Evolutionary conservation across 2,329 filamentous ascomycete species (phyloP), one percentile per base, ranked within the genome.

Genomic region (Sporothrix pallida): DNA sequence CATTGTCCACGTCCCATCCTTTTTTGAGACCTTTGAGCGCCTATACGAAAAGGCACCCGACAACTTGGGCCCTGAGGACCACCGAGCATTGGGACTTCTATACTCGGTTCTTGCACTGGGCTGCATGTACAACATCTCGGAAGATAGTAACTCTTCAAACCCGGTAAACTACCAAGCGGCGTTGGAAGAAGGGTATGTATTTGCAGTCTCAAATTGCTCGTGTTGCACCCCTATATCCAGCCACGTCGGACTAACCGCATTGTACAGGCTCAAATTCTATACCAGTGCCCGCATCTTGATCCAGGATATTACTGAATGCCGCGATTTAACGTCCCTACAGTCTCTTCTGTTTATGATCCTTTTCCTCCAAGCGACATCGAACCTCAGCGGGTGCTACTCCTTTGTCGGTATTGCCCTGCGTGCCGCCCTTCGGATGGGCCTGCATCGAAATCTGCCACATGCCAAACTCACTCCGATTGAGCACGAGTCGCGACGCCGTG

Each of bases 1-100:
- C 52, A 91, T 95, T 73, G 88, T 97, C 5, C 94, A 98, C 79
- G 86, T 92, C 69, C 95, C 95, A 0, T 89, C 89, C 0, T 98
- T 97, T 80, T 94, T 92, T 82, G 87, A 88, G 74, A 90, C 89
- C 78, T 87, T 97, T 75, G 91, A 97, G 77, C 87, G 87, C 72
- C 86, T 98, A 54, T 98, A 97, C 81, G 89, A 92, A 76, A 89
- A 86, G 26, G 85, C 92, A 0, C 84, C 87, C 10, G 88, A 92
- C 26, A 86, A 85, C 71, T 89, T 89, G 77, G 87, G 86, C 7
- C 87, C 88, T 71, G 88, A 90, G 69, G 91, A 94, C 76, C 88
- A 89, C 70, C 86, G 87, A 42, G 93, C 92, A 74, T 81, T 94
- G n/a, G 90, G 91, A 1, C 84, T 94, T 0, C 81, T 94, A 3